Conservation (phyloP, 2,329 filamentous ascomycete species). For the Aspergillus udagawae region DNA sequence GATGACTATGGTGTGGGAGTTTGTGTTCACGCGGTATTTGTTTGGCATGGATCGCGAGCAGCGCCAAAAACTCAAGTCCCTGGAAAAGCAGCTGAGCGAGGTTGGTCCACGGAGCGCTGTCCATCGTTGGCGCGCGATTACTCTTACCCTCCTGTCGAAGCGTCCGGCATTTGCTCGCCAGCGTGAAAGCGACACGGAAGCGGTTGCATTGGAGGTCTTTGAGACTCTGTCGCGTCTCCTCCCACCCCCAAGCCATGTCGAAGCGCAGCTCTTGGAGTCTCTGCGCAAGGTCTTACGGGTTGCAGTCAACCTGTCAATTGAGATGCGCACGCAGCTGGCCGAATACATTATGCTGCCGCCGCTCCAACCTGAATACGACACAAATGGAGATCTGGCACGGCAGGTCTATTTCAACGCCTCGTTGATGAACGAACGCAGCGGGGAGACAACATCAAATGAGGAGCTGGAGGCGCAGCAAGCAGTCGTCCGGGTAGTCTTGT, state of each 20-base stretch:
- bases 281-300: slow-evolving; percentile 82
- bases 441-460: slow-evolving; percentile 66
- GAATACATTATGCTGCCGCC: slow-evolving; percentile 99
- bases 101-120: slow-evolving; percentile 86
- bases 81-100: slow-evolving; percentile 87
- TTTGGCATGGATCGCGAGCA: slow-evolving; percentile 99
- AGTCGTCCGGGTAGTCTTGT: slow-evolving; percentile 86
- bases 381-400: slow-evolving; percentile 80
- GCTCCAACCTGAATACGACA: slow-evolving; percentile 89
- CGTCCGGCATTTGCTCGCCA: slow-evolving; percentile 76
- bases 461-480: slow-evolving; percentile 72
- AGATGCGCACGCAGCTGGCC: slow-evolving; percentile 94
- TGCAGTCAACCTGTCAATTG: slow-evolving; percentile 84
- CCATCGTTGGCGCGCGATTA: slow-evolving; percentile 94
- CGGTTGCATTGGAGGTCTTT: slow-evolving; percentile 89
- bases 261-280: slow-evolving; percentile 75
- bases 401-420: slow-evolving; percentile 89
- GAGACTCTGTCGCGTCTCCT: slow-evolving; percentile 78
- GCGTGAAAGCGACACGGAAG: slow-evolving; percentile 85
- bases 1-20: slow-evolving; percentile 99
- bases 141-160: slow-evolving; percentile 79
- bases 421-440: slow-evolving; percentile 89
- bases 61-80: slow-evolving; percentile 90
- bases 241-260: slow-evolving; percentile 76
- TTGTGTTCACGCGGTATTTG: slow-evolving; percentile 93